Evolutionary conservation across 805 yeast genomes (phyloP).

Genomic region (Yamadazyma nakazawae): DNA sequence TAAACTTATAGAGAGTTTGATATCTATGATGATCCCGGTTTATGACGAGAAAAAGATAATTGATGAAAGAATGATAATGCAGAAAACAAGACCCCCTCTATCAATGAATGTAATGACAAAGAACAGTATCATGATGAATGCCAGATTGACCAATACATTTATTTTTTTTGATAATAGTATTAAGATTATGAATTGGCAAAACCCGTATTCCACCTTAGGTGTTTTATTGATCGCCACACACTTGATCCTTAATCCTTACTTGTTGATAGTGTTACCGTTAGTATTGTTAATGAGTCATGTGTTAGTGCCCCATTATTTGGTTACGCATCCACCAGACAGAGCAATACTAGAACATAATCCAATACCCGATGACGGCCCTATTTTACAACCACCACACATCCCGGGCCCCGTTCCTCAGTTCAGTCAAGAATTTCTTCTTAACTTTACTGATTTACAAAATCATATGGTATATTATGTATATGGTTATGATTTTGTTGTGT

Average conservation of each 20-base stretch:
- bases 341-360: conserved; percentile 28
- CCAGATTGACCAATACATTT: conserved; percentile 61
- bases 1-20: conserved; percentile 65
- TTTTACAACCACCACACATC: conserved; percentile 43
- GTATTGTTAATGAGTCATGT: conserved; percentile 50
- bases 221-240: conserved; percentile 49
- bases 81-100: conserved; percentile 62
- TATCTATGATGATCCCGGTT: conserved; percentile 71
- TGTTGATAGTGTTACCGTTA: conserved; percentile 53
- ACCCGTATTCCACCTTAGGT: conserved; percentile 60
- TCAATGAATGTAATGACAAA: conserved; percentile 68
- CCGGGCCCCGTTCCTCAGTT: conserved; percentile 78
- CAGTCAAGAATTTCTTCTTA: conserved; percentile 71
- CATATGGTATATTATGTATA: conserved; percentile 65
- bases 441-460: conserved; percentile 81
- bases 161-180: conserved; percentile 56
- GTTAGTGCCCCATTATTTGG: conserved; percentile 64
- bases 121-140: conserved; percentile 60
- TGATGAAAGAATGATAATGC: conserved; percentile 55
- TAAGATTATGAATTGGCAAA: conserved; percentile 59
- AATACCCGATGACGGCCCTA: conserved; percentile 43
- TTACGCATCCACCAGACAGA: conserved; percentile 61
- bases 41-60: conserved; percentile 47
- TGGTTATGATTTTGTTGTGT: conserved; percentile 54
- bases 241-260: conserved; percentile 58